Evolutionary conservation across 2,329 filamentous ascomycete species (phyloP), one percentile per base, ranked within the genome.

Genomic region (Penicillium janthinellum): DNA sequence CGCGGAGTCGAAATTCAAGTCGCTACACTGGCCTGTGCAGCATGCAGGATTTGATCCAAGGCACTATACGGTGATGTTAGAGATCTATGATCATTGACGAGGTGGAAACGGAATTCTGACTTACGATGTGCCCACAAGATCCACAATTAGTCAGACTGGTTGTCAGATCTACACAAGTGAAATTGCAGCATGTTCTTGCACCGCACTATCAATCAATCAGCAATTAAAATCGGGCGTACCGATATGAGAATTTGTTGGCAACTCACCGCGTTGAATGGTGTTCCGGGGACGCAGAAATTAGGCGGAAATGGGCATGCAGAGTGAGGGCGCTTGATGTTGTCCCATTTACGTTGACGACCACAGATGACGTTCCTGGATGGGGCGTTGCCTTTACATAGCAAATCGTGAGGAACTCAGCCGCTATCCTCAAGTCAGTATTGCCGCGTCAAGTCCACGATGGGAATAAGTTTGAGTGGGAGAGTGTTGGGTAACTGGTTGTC

Each of bases 181-280:
- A 61, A 44, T 61, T 63, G 54, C 60, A 64, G 39, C 62, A 63
- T 51, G 54, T 56, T 53, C 48, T 8, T 28, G 44, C 48, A 4
- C 41, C 56, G 38, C 62, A 64, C 62, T 64, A 25, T 12, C 11
- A 17, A 1, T 15, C n/a, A 48, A n/a, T 17, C 31, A 39, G 20
- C 5, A 0, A 28, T 15, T 7, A 2, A 45, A 12, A 11, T 15
- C 22, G 14, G 12, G 20, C 0, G 15, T 4, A 25, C 3, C 38
- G 4, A 14, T 15, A 17, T 14, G 22, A 31, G 15, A 5, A n/a
- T 1, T 28, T 28, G 31, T 10, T 42, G 25, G 7, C 5, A 41
- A n/a, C 56, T 45, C 56, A 64, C 62, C 28, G 57, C 57, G 48
- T 31, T 22, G 22, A 22, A 62, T 25, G 62, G 62, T 1, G 61